Conservation (phyloP, 2,329 filamentous ascomycete genomes). For the Zasmidium angulare region DNA sequence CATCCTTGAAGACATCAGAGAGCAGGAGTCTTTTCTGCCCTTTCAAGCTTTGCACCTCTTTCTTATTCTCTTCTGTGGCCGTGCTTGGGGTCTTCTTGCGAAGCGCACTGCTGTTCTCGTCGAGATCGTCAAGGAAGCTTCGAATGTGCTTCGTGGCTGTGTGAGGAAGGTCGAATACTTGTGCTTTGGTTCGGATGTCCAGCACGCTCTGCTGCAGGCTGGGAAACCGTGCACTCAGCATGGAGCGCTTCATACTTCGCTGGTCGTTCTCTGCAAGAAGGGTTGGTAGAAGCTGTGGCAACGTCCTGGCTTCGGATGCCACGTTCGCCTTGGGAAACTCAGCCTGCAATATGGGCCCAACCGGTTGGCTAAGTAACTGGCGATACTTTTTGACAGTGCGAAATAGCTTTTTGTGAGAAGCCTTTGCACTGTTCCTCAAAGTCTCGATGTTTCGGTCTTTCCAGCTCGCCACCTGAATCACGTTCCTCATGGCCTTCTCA, state of each 20-base stretch:
- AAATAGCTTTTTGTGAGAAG: slow-evolving; percentile 89
- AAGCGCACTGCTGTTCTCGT: slow-evolving; percentile 68
- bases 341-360: slow-evolving; percentile 56
- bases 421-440: slow-evolving; percentile 81
- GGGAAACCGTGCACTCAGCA: no score
- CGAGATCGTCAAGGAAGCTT: slow-evolving; percentile 51
- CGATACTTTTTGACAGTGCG: slow-evolving; percentile 89
- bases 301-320: neutral
- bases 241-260: neutral
- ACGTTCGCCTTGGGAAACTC: slow-evolving; percentile 19
- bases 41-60: slow-evolving; percentile 83
- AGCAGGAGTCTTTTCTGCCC: slow-evolving; percentile 85
- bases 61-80: slow-evolving; percentile 86
- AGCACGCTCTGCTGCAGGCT: no score
- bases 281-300: neutral
- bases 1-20: slow-evolving; percentile 77
- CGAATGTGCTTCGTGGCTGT: slow-evolving; percentile 11
- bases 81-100: slow-evolving; percentile 77
- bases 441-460: slow-evolving; percentile 95
- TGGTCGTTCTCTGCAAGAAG: neutral
- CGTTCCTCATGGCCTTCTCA: slow-evolving; percentile 91
- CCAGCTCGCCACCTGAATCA: slow-evolving; percentile 94
- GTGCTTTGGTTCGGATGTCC: neutral
- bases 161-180: neutral
- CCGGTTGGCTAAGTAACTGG: slow-evolving; percentile 71